These are phyloP conservation scores for Oropetium thomaeum DNA, from an alignment of 176 grass and related monocot genomes.

Conservation along the genomic window DNA sequence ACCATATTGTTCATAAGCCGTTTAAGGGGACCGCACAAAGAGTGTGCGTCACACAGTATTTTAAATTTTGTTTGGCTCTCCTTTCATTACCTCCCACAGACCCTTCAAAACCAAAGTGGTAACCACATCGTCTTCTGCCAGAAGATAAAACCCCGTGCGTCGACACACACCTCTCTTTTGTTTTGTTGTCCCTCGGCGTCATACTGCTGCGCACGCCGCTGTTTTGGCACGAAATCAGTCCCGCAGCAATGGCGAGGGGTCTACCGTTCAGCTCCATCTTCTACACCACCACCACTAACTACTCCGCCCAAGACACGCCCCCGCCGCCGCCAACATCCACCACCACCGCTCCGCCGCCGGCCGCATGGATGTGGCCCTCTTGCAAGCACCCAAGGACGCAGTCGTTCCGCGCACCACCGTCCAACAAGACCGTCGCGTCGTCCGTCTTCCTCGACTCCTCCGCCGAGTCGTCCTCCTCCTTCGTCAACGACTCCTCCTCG, in stretches of 20 bases:
- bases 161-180: not conserved
- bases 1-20: no score
- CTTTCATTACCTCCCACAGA: not conserved
- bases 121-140: not conserved
- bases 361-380: constrained; percentile 69
- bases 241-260: constrained; percentile 53
- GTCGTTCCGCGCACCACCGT: constrained; percentile 27
- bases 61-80: no score
- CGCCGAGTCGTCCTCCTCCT: constrained; percentile 51
- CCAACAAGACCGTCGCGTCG: constrained; percentile 43
- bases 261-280: constrained; percentile 52
- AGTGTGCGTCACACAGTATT: no score
- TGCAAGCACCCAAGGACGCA: constrained; percentile 59
- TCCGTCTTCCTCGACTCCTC: constrained; percentile 67
- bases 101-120: not conserved
- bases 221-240: not conserved
- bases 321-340: constrained; percentile 9
- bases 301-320: constrained; percentile 35
- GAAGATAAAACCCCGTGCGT: not conserved
- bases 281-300: constrained; percentile 38
- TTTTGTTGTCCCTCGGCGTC: no score
- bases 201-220: constrained; percentile 3
- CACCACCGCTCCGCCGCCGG: constrained; percentile 16
- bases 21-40: no score
- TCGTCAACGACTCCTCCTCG: constrained; percentile 59